Percentiles rank a stretch among this genome's conserved stretches.
Conservation (phyloP, 352 stramenopile species). For the Peronospora tabacina region DNA sequence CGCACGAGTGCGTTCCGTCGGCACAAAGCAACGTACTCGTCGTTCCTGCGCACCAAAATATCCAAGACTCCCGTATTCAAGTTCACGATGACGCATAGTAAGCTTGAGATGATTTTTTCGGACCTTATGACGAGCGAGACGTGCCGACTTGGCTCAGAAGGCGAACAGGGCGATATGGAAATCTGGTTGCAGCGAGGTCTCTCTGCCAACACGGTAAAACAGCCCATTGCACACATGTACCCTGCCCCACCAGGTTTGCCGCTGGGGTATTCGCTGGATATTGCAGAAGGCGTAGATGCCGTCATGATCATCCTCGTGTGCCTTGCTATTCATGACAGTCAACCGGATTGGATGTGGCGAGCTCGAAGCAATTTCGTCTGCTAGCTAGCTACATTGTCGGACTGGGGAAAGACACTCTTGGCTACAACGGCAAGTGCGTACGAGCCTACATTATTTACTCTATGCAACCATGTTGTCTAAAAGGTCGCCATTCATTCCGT, state of each 20-base stretch:
- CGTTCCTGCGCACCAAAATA: conserved; percentile 14
- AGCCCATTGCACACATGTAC: conserved; percentile 34
- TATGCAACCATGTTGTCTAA: not conserved
- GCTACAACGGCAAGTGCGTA: not conserved
- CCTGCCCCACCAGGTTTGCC: conserved; percentile 9
- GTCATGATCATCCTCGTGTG: conserved; percentile 29
- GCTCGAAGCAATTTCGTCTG: conserved; percentile 8
- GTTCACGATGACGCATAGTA: conserved; percentile 19
- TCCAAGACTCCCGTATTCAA: conserved; percentile 27
- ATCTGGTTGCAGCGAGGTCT: conserved; percentile 31
- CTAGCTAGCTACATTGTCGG: not conserved
- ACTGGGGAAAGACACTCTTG: not conserved
- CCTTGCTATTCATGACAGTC: conserved; percentile 27
- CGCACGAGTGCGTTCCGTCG: conserved; percentile 28
- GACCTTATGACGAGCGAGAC: conserved; percentile 32
- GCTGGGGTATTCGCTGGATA: conserved; percentile 27
- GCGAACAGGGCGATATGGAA: conserved; percentile 26
- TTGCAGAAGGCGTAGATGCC: conserved; percentile 32
- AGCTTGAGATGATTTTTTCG: conserved; percentile 28
- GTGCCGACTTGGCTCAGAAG: conserved; percentile 24
- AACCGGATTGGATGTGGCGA: conserved; percentile 14
- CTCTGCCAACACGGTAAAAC: conserved; percentile 7
- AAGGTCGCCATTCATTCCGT: not conserved
- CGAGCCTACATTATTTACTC: conserved; percentile 1
- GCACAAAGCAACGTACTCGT: conserved; percentile 26